Conservation (phyloP, 352 stramenopile genomes). For the Globisporangium paddicum region DNA sequence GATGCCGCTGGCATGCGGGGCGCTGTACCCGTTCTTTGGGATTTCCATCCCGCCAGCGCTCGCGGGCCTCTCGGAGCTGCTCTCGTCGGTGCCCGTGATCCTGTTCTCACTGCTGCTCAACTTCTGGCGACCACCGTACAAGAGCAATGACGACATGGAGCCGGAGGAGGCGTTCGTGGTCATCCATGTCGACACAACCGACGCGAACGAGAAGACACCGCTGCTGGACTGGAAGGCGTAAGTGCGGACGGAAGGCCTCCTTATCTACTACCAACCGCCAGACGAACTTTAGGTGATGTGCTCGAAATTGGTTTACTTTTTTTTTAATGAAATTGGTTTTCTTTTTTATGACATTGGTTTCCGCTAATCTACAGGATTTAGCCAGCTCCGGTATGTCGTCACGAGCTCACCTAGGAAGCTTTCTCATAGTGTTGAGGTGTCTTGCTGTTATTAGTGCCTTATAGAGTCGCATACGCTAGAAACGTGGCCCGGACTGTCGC, state of each 20-base stretch:
- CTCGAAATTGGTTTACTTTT: background rate
- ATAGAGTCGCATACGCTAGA: constrained; percentile 22
- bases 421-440: background rate
- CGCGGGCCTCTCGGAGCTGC: constrained; percentile 62
- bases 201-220: constrained; percentile 27
- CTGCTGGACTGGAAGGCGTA: constrained; percentile 15
- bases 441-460: background rate
- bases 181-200: constrained; percentile 26
- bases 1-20: constrained; percentile 71
- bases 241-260: background rate
- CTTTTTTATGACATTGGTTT: background rate
- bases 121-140: constrained; percentile 49
- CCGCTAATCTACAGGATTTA: background rate
- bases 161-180: constrained; percentile 20
- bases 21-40: constrained; percentile 50
- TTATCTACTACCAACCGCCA: background rate
- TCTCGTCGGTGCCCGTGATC: constrained; percentile 77
- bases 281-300: background rate
- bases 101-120: constrained; percentile 73
- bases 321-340: background rate
- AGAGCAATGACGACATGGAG: constrained; percentile 9
- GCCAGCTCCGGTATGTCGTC: background rate
- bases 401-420: too few relatives aligned
- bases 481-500: constrained; percentile 23
- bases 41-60: constrained; percentile 64